A percentile compares a stretch with the other conserved stretches of the same genome.
phyloP scores from a whole-genome alignment of 225 moss, liverwort and hornwort genomes.

The Polytrichum formosum region DNA sequence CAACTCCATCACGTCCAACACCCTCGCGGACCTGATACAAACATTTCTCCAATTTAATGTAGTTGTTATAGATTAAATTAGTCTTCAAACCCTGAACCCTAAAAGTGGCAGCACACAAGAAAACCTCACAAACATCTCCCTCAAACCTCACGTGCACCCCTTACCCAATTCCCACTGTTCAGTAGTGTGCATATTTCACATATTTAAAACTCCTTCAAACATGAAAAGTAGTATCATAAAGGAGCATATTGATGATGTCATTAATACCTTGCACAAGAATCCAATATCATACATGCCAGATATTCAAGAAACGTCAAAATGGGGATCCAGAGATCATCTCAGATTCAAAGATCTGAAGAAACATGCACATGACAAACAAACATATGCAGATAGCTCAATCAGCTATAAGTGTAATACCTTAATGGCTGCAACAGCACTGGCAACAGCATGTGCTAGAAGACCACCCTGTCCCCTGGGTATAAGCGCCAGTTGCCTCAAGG shows the following conservation, averaged over 20 bases:
- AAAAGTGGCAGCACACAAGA: neutral
- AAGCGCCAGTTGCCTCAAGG: slow-evolving; percentile 82
- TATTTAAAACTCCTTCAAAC: neutral
- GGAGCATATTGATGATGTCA: too few relatives aligned
- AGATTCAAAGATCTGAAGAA: neutral
- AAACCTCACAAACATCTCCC: neutral
- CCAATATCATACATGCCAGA: neutral
- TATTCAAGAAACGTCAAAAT: neutral
- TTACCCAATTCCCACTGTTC: too few relatives aligned
- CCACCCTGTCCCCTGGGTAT: slow-evolving; percentile 95
- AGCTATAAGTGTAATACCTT: slow-evolving; percentile 31
- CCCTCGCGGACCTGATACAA: slow-evolving; percentile 47
- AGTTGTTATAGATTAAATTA: neutral
- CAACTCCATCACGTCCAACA: slow-evolving; percentile 51
- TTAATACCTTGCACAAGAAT: too few relatives aligned
- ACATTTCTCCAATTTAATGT: neutral
- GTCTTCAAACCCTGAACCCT: too few relatives aligned
- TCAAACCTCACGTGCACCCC: neutral
- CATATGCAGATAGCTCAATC: too few relatives aligned
- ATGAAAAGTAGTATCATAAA: too few relatives aligned
- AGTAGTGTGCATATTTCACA: neutral
- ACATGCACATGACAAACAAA: too few relatives aligned
- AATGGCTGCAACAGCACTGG: slow-evolving; percentile 55
- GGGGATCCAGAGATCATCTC: neutral
- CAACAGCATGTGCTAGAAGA: slow-evolving; percentile 74